phyloP scores from a whole-genome alignment of 331 rosid species.

The Malus hybrid region DNA sequence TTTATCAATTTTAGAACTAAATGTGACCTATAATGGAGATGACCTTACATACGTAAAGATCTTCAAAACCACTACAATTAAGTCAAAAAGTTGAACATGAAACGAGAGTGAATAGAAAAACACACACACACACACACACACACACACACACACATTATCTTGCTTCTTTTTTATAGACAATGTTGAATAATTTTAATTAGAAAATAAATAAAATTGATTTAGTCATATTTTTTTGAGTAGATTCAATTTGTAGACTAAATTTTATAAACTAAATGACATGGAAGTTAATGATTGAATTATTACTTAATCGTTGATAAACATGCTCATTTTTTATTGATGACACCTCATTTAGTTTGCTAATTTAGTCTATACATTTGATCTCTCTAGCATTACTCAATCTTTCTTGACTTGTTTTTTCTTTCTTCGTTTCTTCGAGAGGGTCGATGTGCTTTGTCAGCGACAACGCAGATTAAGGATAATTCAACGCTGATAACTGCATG shows the following conservation, averaged over 20 bases:
- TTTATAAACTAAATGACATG: no score
- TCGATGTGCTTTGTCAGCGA: conserved; percentile 14
- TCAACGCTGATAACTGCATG: not conserved
- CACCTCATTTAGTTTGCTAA: no score
- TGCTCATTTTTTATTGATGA: no score
- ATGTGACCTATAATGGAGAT: no score
- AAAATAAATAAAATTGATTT: not conserved
- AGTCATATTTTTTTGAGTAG: not conserved
- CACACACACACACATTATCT: not conserved
- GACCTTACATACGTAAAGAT: not conserved
- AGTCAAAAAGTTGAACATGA: not conserved
- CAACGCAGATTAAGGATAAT: conserved; percentile 6
- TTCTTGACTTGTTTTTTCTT: not conserved
- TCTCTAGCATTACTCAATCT: not conserved
- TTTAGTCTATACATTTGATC: no score
- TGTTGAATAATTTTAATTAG: not conserved
- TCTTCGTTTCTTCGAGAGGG: not conserved
- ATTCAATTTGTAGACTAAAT: no score
- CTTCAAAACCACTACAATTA: not conserved
- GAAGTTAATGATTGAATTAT: no score
- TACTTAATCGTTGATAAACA: no score
- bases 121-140: no score
- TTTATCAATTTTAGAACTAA: no score
- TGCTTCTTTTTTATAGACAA: not conserved
- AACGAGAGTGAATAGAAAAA: not conserved